phyloP scores from a whole-genome alignment of 1,139 yeast genomes.

The Blastobotrys aristatus region DNA sequence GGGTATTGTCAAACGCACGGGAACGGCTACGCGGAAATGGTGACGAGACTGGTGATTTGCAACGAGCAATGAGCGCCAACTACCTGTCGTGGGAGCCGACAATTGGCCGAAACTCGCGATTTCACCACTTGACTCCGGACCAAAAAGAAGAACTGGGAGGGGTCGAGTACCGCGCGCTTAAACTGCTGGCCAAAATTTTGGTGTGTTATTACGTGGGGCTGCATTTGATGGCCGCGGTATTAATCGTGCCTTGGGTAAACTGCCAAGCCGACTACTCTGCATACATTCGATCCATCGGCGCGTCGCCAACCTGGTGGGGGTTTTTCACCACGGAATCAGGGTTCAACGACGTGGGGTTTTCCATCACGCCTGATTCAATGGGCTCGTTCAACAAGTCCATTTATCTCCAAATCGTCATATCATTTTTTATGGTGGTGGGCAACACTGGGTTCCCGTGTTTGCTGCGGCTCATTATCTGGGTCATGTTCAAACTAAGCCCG shows the following conservation, averaged over 20 bases:
- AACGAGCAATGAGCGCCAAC: slow-evolving; percentile 34
- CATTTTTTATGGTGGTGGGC: slow-evolving; percentile 77
- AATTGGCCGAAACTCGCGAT: slow-evolving; percentile 92
- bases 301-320: slow-evolving; percentile 88
- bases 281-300: slow-evolving; percentile 48
- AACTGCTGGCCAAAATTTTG: slow-evolving; percentile 64
- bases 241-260: slow-evolving; percentile 65
- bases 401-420: slow-evolving; percentile 56
- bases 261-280: slow-evolving; percentile 37
- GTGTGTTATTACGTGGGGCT: slow-evolving; percentile 68
- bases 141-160: slow-evolving; percentile 97
- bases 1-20: slow-evolving; percentile 16
- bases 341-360: slow-evolving; percentile 79
- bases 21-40: background rate
- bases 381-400: slow-evolving; percentile 54
- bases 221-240: slow-evolving; percentile 54
- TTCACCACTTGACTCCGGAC: slow-evolving; percentile 70
- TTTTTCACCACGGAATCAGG: slow-evolving; percentile 72
- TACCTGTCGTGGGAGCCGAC: slow-evolving; percentile 91
- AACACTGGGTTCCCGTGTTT: slow-evolving; percentile 90
- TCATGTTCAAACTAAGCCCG: slow-evolving; percentile 59
- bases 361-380: slow-evolving; percentile 80
- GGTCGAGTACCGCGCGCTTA: slow-evolving; percentile 88
- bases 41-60: slow-evolving; percentile 10
- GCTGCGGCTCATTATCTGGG: slow-evolving; percentile 76